Evolutionary conservation across 2,329 filamentous ascomycete genomes (phyloP), one percentile per base, ranked within the genome.

Genomic region (Exophiala lecanii-corni): DNA sequence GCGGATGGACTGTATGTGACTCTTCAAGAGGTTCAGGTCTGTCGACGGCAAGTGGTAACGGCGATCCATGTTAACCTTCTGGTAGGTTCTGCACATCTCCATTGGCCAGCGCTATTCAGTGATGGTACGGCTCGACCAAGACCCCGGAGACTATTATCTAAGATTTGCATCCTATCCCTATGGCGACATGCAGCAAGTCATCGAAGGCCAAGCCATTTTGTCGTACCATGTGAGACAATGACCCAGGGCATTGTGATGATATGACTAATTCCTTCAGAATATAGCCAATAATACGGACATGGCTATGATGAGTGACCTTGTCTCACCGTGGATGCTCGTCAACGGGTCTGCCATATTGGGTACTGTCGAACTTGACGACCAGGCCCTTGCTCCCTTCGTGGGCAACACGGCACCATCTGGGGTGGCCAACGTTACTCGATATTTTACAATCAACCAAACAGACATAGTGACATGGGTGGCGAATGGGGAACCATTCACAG

Each of bases 31-130:
- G 50, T 51, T 36, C 44, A 53, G 44, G 50, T 51, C 20, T 34
- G 48, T 48, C 30, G 6, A 18, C 17, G 31, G 13, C 20, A 28
- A 6, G 17, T 21, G 7, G 19, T 39, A 20, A 9, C 25, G 20
- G 26, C 37, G 28, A 25, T 28, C 40, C 23, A 38, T 47, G 33
- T 44, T 45, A 41, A 50, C 31, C 21, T 37, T 41, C 13, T 42
- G 18, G 9, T 36, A 54, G 47, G 51, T 50, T 20, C 41, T 54
- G 20, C 41, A 45, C 41, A 42, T 51, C 30, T 43, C 40, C 9
- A 36, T 53, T 30, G 51, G 50, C 26, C 50, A 54, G 35, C 46
- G 51, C 2, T 55, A 55, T 46, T 55, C 51, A 10, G 53, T 51
- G 17, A 53, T 55, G 45, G 40, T 55, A 32, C 52, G 46, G 36